Conservation (phyloP, 768 basidiomycete genomes). For the Trametes meyenii region DNA sequence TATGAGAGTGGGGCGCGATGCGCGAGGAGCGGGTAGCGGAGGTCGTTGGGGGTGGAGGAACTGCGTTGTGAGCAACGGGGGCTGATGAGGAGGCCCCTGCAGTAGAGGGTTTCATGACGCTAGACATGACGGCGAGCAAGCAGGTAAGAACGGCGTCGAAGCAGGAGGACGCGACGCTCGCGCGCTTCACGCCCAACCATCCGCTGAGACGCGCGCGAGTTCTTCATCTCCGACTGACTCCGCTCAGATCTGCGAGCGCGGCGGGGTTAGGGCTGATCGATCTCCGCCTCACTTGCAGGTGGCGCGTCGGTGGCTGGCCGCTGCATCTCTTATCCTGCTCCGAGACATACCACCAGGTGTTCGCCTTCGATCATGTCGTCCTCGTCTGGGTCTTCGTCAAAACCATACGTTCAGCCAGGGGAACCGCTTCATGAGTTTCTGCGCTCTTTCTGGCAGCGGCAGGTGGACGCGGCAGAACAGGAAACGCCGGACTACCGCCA, state of each 20-base stretch:
- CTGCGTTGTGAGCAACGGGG: constrained; percentile 61
- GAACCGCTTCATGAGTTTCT: constrained; percentile 88
- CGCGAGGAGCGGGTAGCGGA: constrained; percentile 71
- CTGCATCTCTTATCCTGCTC: not conserved
- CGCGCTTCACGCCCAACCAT: not conserved
- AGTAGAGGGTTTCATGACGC: constrained; percentile 25
- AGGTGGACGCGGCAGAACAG: constrained; percentile 83
- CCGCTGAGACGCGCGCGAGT: no score
- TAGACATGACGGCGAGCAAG: constrained; percentile 19
- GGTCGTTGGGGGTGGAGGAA: constrained; percentile 65
- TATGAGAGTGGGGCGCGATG: constrained; percentile 93
- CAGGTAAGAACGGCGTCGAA: not conserved
- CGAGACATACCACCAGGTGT: not conserved
- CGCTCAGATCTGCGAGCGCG: no score
- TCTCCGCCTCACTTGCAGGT: not conserved
- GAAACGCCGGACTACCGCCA: constrained; percentile 89
- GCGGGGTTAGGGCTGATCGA: no score
- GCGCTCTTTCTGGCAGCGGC: constrained; percentile 87
- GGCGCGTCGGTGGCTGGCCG: constrained; percentile 15
- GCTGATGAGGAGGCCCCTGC: constrained; percentile 32
- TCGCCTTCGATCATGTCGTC: constrained; percentile 22
- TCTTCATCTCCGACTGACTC: no score
- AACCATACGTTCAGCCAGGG: constrained; percentile 79
- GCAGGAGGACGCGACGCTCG: constrained; percentile 2
- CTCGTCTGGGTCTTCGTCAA: constrained; percentile 23